Base-by-base conservation (phyloP, 2,329 filamentous ascomycete species). In the Aspergillus vadensis region DNA sequence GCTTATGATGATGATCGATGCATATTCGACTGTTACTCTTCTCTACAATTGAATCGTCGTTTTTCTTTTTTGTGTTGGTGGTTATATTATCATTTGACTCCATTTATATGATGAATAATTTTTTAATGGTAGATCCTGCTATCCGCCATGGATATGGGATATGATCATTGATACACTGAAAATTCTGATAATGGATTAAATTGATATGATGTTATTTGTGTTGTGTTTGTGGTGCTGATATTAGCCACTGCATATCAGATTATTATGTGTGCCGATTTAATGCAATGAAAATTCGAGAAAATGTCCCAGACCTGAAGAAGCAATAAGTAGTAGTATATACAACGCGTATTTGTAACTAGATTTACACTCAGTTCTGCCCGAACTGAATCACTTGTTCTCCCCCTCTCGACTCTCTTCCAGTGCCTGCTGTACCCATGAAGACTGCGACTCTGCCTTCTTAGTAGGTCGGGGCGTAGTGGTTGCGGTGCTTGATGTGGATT, bases 101-200 rank as follows among this genome's bases (percentile, higher is more conserved):
- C 57, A 66, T 68, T 68, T 60, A 65, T 61, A 74, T 74, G 73
- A 75, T 73, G 70, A 72, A 70, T 64, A 63, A 68, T 70, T 67
- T 67, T 68, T 66, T 63, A 67, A 71, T 70, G 71, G 69, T 69
- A 73, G 68, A 67, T 65, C 70, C 66, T 58, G 67, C 65, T 57
- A 32, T 68, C 65, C 67, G 64, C 67, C 66, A 69, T 66, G 71
- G 72, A 70, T 44, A 70, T 74, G 72, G 71, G 72, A 70, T 43
- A 70, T 74, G 73, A 75, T 72, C 72, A 70, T 73, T 73, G 63
- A 75, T 73, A 75, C 73, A 75, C 73, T 75, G 73, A 75, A 75
- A 75, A 75, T 75, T 74, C 73, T 75, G 73, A 75, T 70, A 63
- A 65, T 70, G 65, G 61, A 67, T 49, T 43, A 23, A 23, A 36